Evolutionary conservation across 1,284 basidiomycete genomes (phyloP).

Genomic region (Moesziomyces parantarcticus): DNA sequence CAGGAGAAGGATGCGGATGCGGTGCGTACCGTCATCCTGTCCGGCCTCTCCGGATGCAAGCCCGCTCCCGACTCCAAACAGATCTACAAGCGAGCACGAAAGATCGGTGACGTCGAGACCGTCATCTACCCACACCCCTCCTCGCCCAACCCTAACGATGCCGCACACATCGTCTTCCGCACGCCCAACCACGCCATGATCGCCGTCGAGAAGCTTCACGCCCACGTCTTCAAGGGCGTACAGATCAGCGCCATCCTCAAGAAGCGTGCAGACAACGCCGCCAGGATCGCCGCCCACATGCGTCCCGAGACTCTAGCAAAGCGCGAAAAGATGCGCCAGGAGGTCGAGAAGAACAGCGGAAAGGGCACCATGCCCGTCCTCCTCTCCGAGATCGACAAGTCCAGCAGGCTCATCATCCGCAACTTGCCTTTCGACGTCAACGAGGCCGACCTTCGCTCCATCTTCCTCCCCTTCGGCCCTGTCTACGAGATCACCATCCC

Average conservation of each 20-base stretch:
- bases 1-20: conserved; percentile 59
- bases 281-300: conserved; percentile 72
- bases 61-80: conserved; percentile 59
- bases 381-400: conserved; percentile 43
- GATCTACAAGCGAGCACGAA: conserved; percentile 64
- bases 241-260: conserved; percentile 89
- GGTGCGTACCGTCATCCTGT: conserved; percentile 62
- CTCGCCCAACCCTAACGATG: conserved; percentile 52
- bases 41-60: conserved; percentile 55
- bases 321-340: conserved; percentile 69
- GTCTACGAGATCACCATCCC: conserved; percentile 88
- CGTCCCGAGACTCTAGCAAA: conserved; percentile 68
- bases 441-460: conserved; percentile 84
- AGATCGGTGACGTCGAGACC: conserved; percentile 65
- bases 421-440: conserved; percentile 79
- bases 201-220: conserved; percentile 85
- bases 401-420: conserved; percentile 86
- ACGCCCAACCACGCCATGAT: conserved; percentile 78
- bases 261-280: conserved; percentile 77
- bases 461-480: conserved; percentile 89
- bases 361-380: conserved; percentile 46
- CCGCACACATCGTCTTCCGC: conserved; percentile 80
- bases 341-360: conserved; percentile 53
- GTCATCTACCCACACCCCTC: conserved; percentile 51
- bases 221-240: conserved; percentile 90